Percentiles rank a stretch among this genome's conserved stretches.
These are phyloP conservation scores for Chalciporus chontae DNA, from an alignment of 768 basidiomycete species.

Conservation along the genomic window DNA sequence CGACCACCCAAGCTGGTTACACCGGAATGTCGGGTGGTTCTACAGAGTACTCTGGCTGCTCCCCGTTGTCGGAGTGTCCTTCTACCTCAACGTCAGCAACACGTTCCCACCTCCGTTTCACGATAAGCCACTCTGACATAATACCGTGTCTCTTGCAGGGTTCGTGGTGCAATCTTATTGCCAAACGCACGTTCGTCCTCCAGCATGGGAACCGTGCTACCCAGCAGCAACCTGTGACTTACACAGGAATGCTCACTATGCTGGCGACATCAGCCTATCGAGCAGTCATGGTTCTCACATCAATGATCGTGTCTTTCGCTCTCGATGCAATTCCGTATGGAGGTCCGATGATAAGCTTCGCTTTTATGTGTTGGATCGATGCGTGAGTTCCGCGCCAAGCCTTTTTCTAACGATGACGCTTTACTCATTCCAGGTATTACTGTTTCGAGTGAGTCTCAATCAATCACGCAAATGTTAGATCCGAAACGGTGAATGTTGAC, in stretches of 20 bases:
- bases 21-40: constrained; percentile 70
- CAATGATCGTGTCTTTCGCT: constrained; percentile 62
- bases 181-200: constrained; percentile 69
- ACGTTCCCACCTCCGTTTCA: constrained; percentile 4
- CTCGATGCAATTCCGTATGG: constrained; percentile 62
- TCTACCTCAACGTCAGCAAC: constrained; percentile 75
- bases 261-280: constrained; percentile 82
- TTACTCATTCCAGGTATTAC: constrained; percentile 60
- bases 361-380: constrained; percentile 84
- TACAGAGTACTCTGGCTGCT: constrained; percentile 78
- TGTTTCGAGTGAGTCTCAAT: constrained; percentile 70
- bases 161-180: constrained; percentile 74
- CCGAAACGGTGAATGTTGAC: constrained; percentile 11
- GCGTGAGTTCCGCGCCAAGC: constrained; percentile 54
- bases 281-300: constrained; percentile 76
- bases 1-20: constrained; percentile 61
- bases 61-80: constrained; percentile 69
- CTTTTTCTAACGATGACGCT: constrained; percentile 1
- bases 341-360: constrained; percentile 58
- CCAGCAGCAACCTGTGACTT: constrained; percentile 52
- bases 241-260: constrained; percentile 66
- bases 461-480: constrained; percentile 2
- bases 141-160: constrained; percentile 41
- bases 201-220: constrained; percentile 62
- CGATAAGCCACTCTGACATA: constrained; percentile 13